Evolutionary conservation across 176 grass and related monocot genomes (phyloP), one percentile per base, ranked within the genome.

Genomic region (Poa annua): DNA sequence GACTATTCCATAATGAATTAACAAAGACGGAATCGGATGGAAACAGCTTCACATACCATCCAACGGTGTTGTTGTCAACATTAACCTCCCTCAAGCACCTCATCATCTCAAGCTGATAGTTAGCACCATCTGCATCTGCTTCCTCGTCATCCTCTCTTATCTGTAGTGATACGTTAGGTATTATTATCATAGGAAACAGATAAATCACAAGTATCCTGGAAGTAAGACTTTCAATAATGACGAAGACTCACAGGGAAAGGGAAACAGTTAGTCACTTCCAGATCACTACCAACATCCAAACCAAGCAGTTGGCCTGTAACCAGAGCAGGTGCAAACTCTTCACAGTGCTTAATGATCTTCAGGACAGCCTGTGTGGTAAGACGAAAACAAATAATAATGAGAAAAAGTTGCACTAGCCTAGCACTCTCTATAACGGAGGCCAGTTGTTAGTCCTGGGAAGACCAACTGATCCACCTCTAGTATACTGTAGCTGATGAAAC

Each of bases 81-180:
- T 96, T 99, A 69, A 96, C 97, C 81, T 99, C 97, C 64, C 93
- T 92, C 85, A 99, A 85, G 86, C 96, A 99, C 66, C 88, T 93
- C 96, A 96, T 99, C 96, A 99, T 99, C 86, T 99, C 93, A 75
- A 99, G 91, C 91, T 96, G 97, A 76, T 99, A 99, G 83, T 99
- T 99, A 4, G 97, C 97, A 59, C 93, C 97, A 92, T 99, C 97
- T 87, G 93, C 82, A 81, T 99, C 97, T 57, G 94, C 75, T 89
- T 99, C 93, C 53, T 99, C 97, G 50, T 99, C 93, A 33, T 96
- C 97, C 87, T 99, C 97, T 83, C 93, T 92, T 38, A 89, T 94
- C 97, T 99, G 39, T 16, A 78, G 75, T 34, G 41, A 64, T 74
- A 32, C 38, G 12, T 39, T 53, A 81, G 64, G 56, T 21, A 75